phyloP scores from a whole-genome alignment of 768 basidiomycete genomes.

The Russula foetens region DNA sequence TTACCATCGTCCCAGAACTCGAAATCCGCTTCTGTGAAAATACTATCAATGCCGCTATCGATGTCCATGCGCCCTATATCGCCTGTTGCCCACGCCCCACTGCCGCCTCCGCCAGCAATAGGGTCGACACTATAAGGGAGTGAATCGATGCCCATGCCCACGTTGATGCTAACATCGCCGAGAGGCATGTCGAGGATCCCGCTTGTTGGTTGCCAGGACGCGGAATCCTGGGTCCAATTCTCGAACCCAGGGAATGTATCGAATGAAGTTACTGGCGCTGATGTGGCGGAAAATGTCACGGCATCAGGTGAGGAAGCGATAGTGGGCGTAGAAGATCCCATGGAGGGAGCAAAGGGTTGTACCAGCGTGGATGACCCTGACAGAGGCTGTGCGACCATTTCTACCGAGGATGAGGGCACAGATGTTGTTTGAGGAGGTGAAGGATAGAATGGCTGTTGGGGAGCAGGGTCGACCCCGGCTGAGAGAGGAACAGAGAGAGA shows the following conservation, averaged over 20 bases:
- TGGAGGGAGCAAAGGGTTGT: conserved; percentile 3
- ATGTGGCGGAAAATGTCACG: conserved; percentile 19
- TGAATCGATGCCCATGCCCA: conserved; percentile 31
- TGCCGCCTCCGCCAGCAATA: conserved; percentile 27
- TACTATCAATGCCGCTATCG: conserved; percentile 25
- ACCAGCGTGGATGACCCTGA: neutral
- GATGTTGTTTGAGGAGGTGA: conserved; percentile 48
- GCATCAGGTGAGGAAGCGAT: conserved; percentile 8
- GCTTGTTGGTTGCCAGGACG: conserved; percentile 12
- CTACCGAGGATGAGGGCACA: conserved; percentile 10
- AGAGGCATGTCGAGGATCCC: conserved; percentile 15
- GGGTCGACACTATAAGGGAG: conserved; percentile 41
- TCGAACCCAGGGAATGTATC: conserved; percentile 38
- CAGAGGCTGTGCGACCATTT: neutral
- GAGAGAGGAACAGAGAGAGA: conserved; percentile 22
- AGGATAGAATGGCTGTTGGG: conserved; percentile 42
- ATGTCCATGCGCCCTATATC: conserved; percentile 26
- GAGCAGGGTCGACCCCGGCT: conserved; percentile 19
- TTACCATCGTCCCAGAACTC: conserved; percentile 62
- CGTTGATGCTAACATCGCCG: conserved; percentile 19
- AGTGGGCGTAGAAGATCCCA: neutral
- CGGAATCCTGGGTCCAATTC: conserved; percentile 27
- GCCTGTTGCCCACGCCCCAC: conserved; percentile 20
- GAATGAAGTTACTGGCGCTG: conserved; percentile 21
- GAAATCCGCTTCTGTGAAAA: conserved; percentile 83